Evolutionary conservation across 1,284 basidiomycete species (phyloP), one percentile per base, ranked within the genome.

Genomic region (Mycosarcoma mackinlayi): DNA sequence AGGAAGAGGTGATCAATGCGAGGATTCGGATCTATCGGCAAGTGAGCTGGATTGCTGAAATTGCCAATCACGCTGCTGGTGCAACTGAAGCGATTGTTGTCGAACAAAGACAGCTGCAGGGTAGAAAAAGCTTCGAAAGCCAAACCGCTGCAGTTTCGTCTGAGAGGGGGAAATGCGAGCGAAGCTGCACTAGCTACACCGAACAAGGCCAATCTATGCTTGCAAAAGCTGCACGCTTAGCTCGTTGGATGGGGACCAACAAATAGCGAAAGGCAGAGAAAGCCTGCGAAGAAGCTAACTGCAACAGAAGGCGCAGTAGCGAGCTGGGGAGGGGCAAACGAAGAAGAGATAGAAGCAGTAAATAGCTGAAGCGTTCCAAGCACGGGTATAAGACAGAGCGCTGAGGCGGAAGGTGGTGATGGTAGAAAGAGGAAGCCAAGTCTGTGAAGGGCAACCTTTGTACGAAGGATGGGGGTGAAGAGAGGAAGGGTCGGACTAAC

Each of bases 71-170:
- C 38, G 48, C 42, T 66, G 57, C 35, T 59, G 63, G 35, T 51
- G 52, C n/a, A 56, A 53, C 52, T 51, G 63, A 40, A 60, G 35
- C 56, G 62, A 55, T 31, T 55, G 51, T 52, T 59, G 62, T 18
- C 47, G 33, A 42, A 56, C 57, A 30, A 60, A 34, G 14, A 60
- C 42, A 38, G 48, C 63, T 27, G 63, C 56, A 18, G 60, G 47
- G 40, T 34, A 56, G 42, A 42, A 59, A 33, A 59, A 27, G 44
- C 52, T 48, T 14, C 52, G 63, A 44, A 66, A 60, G 47, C 56
- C 42, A 10, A 34, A 42, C 21, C 37, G 42, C 55, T 30, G 55
- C 63, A 60, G 14, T 51, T 47, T 66, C n/a, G 61, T 23, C 37
- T 46, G n/a, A 34, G 27, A 45, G 13, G 18, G 28, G 25, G 16